Conservation (phyloP, 768 basidiomycete genomes). For the Austroboletus eburneus region DNA sequence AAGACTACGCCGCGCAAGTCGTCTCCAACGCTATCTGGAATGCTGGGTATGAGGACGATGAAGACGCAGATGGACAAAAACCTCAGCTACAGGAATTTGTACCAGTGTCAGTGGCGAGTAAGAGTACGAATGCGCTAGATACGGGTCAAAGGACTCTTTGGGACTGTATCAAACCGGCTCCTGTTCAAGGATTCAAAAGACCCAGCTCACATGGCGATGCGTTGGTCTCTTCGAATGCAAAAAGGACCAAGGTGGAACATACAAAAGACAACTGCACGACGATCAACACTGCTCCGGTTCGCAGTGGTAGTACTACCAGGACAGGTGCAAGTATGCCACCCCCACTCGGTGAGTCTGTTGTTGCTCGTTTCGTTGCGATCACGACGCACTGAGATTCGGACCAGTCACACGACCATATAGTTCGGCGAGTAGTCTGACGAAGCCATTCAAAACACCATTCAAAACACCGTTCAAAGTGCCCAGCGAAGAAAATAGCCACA, state of each 20-base stretch:
- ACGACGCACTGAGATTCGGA: background rate
- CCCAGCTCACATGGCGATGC: constrained; percentile 14
- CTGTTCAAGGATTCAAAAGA: constrained; percentile 23
- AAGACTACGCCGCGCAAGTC: constrained; percentile 29
- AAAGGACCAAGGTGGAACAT: constrained; percentile 19
- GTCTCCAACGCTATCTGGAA: constrained; percentile 19
- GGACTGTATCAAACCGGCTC: constrained; percentile 16
- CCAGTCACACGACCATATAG: constrained; percentile 46
- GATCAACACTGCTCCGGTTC: background rate
- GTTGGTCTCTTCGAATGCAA: constrained; percentile 12
- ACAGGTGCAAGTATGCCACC: constrained; percentile 14
- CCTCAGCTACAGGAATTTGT: background rate
- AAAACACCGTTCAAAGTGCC: constrained; percentile 42
- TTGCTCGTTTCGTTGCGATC: background rate
- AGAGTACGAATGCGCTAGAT: background rate
- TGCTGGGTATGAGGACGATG: constrained; percentile 28
- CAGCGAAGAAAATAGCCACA: constrained; percentile 33
- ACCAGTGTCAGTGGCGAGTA: background rate
- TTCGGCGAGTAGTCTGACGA: constrained; percentile 39
- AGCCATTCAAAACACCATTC: constrained; percentile 52
- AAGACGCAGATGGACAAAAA: constrained; percentile 7
- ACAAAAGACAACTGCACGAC: background rate
- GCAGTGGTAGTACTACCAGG: background rate
- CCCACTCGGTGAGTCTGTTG: constrained; percentile 18
- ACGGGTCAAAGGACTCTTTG: constrained; percentile 20